Evolutionary conservation across 2,329 filamentous ascomycete species (phyloP), one percentile per base, ranked within the genome.

Genomic region (Gremmenia infestans): DNA sequence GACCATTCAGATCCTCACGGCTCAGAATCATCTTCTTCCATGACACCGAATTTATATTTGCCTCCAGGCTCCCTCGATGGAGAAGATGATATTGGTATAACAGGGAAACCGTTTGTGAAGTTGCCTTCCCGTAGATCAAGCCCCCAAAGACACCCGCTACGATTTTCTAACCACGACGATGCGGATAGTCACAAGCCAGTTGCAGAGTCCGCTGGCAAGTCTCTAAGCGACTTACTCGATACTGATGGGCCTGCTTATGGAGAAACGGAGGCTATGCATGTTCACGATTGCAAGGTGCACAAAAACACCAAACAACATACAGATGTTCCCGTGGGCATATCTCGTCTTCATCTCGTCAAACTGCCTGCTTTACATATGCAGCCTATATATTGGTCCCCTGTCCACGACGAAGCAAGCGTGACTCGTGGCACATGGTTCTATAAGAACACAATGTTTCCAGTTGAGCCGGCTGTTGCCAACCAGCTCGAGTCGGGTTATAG

Each of bases 341-440:
- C 92, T n/a, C 82, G 91, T 62, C 77, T 99, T 56, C 93, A 99
- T 69, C 82, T 92, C 66, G 93, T 97, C 1, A 85, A 89, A 56
- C 78, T 97, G 64, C 91, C 93, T 22, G 81, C 81, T 52, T 74
- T 96, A 36, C 80, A 89, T 67, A 96, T 99, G 91, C 90, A 92
- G 71, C 94, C 94, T 0, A 97, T 97, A 57, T 99, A 99, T 70
- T 99, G 94, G 94, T 92, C 88, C 17, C 93, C 94, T 7, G 81
- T 97, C 35, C 91, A 96, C 65, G 94, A 97, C 67, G 82, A 95
- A 35, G 87, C 90, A 6, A 78, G 85, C 37, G 91, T 97, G 1
- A 80, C 88, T 55, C 81, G 94, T 62, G 91, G 89, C 0, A 97
- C 93, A 0, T 99, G 94, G 94, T 99, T 99, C 70, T 97, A 97